Conservation (phyloP, 768 basidiomycete species). For the Rhizopogon vesiculosus region DNA sequence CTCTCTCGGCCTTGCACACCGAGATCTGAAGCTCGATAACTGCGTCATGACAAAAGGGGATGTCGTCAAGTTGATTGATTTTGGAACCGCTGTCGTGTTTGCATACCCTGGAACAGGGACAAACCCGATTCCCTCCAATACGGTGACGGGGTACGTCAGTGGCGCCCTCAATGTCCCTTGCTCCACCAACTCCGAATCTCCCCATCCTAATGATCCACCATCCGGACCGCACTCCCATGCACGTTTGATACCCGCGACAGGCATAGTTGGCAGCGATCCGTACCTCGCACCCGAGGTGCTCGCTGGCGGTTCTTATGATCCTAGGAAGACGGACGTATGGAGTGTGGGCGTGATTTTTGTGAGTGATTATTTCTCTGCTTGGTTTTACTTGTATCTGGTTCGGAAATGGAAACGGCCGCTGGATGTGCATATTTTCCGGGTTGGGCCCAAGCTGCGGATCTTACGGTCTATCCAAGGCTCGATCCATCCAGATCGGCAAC, state of each 20-base stretch:
- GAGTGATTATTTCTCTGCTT: slow-evolving; percentile 15
- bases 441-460: neutral
- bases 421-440: neutral
- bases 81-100: slow-evolving; percentile 99
- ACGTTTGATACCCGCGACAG: slow-evolving; percentile 59
- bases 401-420: neutral
- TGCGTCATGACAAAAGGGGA: slow-evolving; percentile 97
- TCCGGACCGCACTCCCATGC: slow-evolving; percentile 37
- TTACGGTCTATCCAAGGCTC: neutral
- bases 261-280: slow-evolving; percentile 95
- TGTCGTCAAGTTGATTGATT: slow-evolving; percentile 98
- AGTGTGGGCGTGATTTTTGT: slow-evolving; percentile 97
- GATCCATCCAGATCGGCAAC: neutral
- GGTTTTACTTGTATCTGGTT: neutral
- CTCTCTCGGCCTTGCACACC: slow-evolving; percentile 94
- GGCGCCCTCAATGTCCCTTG: neutral
- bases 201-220: slow-evolving; percentile 9
- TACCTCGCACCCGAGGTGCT: slow-evolving; percentile 98
- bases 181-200: neutral
- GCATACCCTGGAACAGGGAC: slow-evolving; percentile 89
- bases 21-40: slow-evolving; percentile 99
- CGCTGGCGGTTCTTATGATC: slow-evolving; percentile 77
- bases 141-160: slow-evolving; percentile 16
- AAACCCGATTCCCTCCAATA: neutral
- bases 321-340: slow-evolving; percentile 98